Conservation (phyloP, 495 filamentous ascomycete species). For the Daldinia grandis region DNA sequence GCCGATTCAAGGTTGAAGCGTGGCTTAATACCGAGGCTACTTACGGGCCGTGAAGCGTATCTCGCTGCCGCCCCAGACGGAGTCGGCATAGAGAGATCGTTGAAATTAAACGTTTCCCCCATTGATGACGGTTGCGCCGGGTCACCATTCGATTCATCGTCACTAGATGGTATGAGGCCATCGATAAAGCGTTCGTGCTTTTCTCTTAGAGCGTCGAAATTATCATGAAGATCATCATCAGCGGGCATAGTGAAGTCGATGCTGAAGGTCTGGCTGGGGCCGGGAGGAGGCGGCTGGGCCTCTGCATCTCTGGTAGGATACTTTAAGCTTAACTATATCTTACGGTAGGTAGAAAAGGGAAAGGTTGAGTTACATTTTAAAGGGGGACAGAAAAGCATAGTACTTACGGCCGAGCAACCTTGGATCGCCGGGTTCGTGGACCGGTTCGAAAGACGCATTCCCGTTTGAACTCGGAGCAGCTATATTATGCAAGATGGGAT, state of each 20-base stretch:
- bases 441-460: conserved; percentile 59
- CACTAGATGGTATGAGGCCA: conserved; percentile 40
- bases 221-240: conserved; percentile 43
- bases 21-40: conserved; percentile 50
- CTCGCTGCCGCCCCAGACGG: conserved; percentile 38
- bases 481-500: conserved; percentile 27
- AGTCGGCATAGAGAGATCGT: conserved; percentile 48
- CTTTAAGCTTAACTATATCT: conserved; percentile 10
- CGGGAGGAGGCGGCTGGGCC: conserved; percentile 44
- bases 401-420: conserved; percentile 49
- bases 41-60: conserved; percentile 33
- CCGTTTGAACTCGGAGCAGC: conserved; percentile 58
- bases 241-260: conserved; percentile 57
- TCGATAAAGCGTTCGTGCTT: conserved; percentile 50
- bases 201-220: conserved; percentile 49
- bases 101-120: conserved; percentile 35
- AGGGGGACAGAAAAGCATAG: not conserved
- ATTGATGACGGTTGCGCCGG: conserved; percentile 24
- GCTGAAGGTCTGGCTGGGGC: conserved; percentile 58
- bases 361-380: not conserved
- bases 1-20: conserved; percentile 61
- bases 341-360: not conserved
- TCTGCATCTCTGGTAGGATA: conserved; percentile 23
- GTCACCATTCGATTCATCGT: conserved; percentile 29
- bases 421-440: conserved; percentile 53